phyloP scores from a whole-genome alignment of 2,329 filamentous ascomycete species.

The Metarhizium sp. region DNA sequence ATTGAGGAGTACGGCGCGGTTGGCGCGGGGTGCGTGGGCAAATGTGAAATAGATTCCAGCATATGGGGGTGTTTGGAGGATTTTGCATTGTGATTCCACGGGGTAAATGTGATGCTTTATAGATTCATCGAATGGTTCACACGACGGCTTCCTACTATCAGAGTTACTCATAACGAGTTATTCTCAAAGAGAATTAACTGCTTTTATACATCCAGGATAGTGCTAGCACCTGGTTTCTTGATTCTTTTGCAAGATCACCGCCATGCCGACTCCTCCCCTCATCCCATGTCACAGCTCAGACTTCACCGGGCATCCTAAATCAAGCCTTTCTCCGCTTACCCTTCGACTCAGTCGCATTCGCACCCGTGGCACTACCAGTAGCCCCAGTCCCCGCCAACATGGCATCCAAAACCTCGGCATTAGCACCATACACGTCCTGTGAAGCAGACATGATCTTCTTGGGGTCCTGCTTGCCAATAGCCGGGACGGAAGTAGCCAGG shows the following conservation, averaged over 20 bases:
- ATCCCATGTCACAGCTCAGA: background rate
- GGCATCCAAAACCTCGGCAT: constrained; percentile 40
- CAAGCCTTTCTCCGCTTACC: constrained; percentile 38
- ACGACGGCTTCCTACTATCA: background rate
- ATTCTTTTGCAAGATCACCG: background rate
- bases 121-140: background rate
- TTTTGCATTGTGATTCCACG: background rate
- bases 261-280: background rate
- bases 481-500: constrained; percentile 57
- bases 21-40: constrained; percentile 41
- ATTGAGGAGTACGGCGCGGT: constrained; percentile 38
- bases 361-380: constrained; percentile 19
- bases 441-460: constrained; percentile 36
- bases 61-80: constrained; percentile 2
- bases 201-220: background rate
- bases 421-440: constrained; percentile 27
- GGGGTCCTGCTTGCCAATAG: constrained; percentile 58
- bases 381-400: constrained; percentile 27
- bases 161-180: background rate
- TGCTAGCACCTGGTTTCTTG: background rate
- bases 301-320: background rate
- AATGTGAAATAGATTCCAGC: constrained; percentile 18
- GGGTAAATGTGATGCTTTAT: background rate
- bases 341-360: constrained; percentile 27
- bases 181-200: background rate